Base-by-base conservation (phyloP, 1,139 yeast genomes). In the Hemisphaericaspora xylanilytica region DNA sequence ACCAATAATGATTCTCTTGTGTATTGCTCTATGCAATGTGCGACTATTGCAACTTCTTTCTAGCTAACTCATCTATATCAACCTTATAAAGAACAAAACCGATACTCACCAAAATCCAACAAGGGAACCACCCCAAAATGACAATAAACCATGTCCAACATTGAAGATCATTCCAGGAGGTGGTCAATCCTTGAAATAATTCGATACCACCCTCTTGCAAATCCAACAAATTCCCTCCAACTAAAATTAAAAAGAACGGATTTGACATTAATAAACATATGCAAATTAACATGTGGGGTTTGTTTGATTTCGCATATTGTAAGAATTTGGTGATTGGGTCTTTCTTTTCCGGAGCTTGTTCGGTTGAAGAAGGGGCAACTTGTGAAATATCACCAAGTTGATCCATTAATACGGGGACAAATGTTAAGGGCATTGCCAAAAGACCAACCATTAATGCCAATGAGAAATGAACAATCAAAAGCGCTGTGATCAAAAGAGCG, bases 101-200 rank as follows among this genome's bases (percentile, higher is more conserved):
- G 18, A 61, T 37, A 1, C 78, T 70, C 14, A 78, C 65, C 17
- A 75, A 61, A 2, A 80, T 41, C 97, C 97, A 90, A 2, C 81
- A 73, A 1, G 97, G 95, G 36, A 82, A 63, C 96, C 96, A 89
- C 0, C 89, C 84, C 30, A 84, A 66, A 36, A 80, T 69, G 4
- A 89, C 60, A 15, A 87, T 76, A 42, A 78, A 75, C 95, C 96
- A 88, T 0, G 96, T 86, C 94, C 96, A 88, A 45, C 86, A 82
- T 46, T 84, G 86, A 40, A 86, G 64, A 28, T 81, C 79, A 26
- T 67, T 57, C 85, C 92, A 86, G 2, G 89, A 79, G 20, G 75
- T 67, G 12, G 81, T 58, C 18, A 87, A 64, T 1, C 80, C 79
- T 22, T 61, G 57, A 49, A 76, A 61, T 35, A 84, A 44, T 33